A percentile compares a stretch with the other conserved stretches of the same genome.
These are phyloP conservation scores for Pseudocercospora ulei DNA, from an alignment of 2,329 filamentous ascomycete genomes.

Conservation along the genomic window DNA sequence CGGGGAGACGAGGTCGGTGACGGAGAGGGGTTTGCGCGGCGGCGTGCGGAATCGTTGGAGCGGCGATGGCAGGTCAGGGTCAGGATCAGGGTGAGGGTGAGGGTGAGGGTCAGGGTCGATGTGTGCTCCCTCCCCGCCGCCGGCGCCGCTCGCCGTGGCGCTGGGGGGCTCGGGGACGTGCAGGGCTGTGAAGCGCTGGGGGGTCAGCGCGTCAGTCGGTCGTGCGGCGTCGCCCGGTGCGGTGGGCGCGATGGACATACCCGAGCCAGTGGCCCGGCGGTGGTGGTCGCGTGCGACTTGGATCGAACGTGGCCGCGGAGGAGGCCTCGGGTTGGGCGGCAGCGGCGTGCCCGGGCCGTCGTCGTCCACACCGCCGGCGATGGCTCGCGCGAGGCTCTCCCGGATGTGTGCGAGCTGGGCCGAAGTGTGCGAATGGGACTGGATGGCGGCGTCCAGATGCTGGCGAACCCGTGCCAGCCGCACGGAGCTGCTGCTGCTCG, in stretches of 20 bases:
- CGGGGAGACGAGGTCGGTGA: constrained; percentile 78
- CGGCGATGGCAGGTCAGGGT: constrained; percentile 52
- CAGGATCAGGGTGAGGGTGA: no score
- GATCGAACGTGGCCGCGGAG: constrained; percentile 26
- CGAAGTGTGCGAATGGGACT: constrained; percentile 10
- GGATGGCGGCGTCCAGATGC: constrained; percentile 13
- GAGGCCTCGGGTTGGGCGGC: not conserved
- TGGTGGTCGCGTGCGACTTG: constrained; percentile 39
- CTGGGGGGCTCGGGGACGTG: constrained; percentile 11
- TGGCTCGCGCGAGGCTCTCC: constrained; percentile 9
- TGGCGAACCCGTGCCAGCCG: constrained; percentile 18
- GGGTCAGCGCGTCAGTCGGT: constrained; percentile 28
- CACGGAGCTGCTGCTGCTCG: constrained; percentile 15
- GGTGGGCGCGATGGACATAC: constrained; percentile 19
- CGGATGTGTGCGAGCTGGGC: constrained; percentile 14
- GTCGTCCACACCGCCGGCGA: not conserved
- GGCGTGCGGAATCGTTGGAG: constrained; percentile 68
- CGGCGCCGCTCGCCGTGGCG: no score
- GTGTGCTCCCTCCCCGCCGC: no score
- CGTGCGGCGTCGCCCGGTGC: not conserved
- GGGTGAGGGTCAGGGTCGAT: no score
- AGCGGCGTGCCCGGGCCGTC: not conserved
- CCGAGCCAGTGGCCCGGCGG: constrained; percentile 33
- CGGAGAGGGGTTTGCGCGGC: constrained; percentile 69
- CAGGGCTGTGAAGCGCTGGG: constrained; percentile 28